Evolutionary conservation across 2,329 filamentous ascomycete species (phyloP), one percentile per base, ranked within the genome.

Genomic region (Fusarium mangiferae): DNA sequence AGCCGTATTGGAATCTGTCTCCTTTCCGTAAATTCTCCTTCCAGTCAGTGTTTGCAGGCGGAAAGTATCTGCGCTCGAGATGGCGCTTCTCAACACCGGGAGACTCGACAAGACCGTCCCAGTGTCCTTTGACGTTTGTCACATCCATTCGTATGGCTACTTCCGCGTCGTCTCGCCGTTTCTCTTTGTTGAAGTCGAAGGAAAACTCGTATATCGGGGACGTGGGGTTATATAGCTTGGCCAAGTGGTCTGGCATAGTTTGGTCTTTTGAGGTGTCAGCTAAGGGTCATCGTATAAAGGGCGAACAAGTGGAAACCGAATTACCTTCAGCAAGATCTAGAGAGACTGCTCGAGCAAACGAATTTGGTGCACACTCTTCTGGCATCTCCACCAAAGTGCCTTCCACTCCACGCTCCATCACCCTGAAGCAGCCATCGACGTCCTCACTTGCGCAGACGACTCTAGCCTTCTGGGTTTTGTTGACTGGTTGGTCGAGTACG

Each of bases 371-470:
- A 22, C 55, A 59, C 5, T 41, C 56, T 0, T 68, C 60, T 17
- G 65, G 65, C 68, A 71, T 71, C 45, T 65, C 65, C 3, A 71
- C 49, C n/a, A 68, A 18, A 3, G 68, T 71, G 2, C 65, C 68
- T 11, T 65, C 12, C 2, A 68, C 60, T 13, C 68, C 65, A 18
- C 48, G 46, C 14, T 71, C 65, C 39, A 15, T 61, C 4, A 71
- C 14, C 38, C 18, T 49, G 14, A 42, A 71, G 38, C 68, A 65
- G 0, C 60, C 65, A 22, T 61, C 55, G 1, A 68, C 44, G 9
- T 71, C 55, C 9, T 68, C 8, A 20, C 33, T 56, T 4, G 60
- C 7, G 38, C 68, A 71, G 5, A 44, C 48, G 35, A 71, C 68
- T 33, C 65, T 56, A 11, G 55, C 64, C 12, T 18, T 60, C 20